Evolutionary conservation across 169 alveolate species (phyloP).

Genomic region (Eimeria maxima): DNA sequence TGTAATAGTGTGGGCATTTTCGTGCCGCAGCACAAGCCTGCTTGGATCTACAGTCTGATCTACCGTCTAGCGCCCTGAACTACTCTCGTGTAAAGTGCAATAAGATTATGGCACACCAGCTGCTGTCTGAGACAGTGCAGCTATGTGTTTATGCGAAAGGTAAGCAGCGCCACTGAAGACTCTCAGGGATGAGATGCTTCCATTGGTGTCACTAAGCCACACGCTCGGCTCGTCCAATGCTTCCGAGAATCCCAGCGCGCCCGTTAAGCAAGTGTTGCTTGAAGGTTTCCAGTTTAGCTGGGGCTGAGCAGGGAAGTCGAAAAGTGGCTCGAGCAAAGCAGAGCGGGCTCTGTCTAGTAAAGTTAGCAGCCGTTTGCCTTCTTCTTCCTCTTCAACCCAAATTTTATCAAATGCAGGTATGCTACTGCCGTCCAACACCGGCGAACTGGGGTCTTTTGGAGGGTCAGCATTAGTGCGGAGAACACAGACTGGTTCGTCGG

Average conservation of each 20-base stretch:
- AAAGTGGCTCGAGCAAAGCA: constrained; percentile 63
- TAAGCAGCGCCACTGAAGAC: constrained; percentile 73
- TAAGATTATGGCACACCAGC: constrained; percentile 8
- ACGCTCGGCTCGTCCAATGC: constrained; percentile 64
- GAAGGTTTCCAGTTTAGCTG: background rate
- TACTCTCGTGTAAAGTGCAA: background rate
- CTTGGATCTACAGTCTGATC: background rate
- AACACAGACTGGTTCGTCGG: background rate
- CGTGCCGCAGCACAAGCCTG: background rate
- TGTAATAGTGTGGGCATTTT: background rate
- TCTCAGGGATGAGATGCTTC: constrained; percentile 53
- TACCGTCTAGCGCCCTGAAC: background rate
- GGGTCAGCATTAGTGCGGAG: background rate
- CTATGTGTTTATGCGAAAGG: constrained; percentile 48
- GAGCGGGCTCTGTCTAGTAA: constrained; percentile 30
- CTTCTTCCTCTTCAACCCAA: constrained; percentile 36
- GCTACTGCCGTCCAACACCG: background rate
- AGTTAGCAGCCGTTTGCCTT: background rate
- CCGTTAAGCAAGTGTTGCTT: background rate
- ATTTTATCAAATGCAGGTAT: background rate
- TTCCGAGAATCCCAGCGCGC: background rate
- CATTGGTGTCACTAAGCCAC: constrained; percentile 38
- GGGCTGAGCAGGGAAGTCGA: constrained; percentile 12
- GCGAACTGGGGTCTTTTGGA: background rate
- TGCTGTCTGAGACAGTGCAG: constrained; percentile 65